Percentiles rank a stretch among this genome's conserved stretches.
These are phyloP conservation scores for Penicillium digitatum DNA, from an alignment of 2,329 filamentous ascomycete genomes.

Conservation along the genomic window DNA sequence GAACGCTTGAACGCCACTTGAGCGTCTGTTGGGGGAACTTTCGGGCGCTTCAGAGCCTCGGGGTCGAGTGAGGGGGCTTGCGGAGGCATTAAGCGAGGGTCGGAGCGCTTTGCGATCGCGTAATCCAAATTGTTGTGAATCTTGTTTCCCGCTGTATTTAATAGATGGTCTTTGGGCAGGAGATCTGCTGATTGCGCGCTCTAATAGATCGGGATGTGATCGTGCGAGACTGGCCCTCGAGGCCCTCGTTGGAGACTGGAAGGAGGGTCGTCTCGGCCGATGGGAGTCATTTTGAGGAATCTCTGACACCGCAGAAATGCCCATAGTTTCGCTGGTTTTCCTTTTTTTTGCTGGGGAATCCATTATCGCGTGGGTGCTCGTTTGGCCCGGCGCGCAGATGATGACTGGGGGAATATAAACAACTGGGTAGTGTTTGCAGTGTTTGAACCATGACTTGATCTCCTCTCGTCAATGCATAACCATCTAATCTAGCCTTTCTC, in stretches of 20 bases:
- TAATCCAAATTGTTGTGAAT: slow-evolving; percentile 28
- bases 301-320: slow-evolving; percentile 42
- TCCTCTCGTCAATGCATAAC: slow-evolving; percentile 1
- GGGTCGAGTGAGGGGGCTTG: slow-evolving; percentile 24
- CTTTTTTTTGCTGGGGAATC: slow-evolving; percentile 61
- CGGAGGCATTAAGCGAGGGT: slow-evolving; percentile 31
- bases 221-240: slow-evolving; percentile 62
- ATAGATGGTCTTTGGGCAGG: slow-evolving; percentile 30
- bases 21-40: slow-evolving; percentile 26
- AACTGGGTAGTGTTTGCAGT: slow-evolving; percentile 35
- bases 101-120: slow-evolving; percentile 38
- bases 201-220: slow-evolving; percentile 57
- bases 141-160: slow-evolving; percentile 15
- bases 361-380: slow-evolving; percentile 14
- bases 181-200: slow-evolving; percentile 43
- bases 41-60: slow-evolving; percentile 13
- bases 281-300: slow-evolving; percentile 23
- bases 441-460: slow-evolving; percentile 33
- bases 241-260: slow-evolving; percentile 63
- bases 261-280: slow-evolving; percentile 51
- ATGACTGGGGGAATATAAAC: slow-evolving; percentile 15
- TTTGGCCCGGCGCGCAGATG: slow-evolving; percentile 35
- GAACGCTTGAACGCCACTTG: slow-evolving; percentile 35
- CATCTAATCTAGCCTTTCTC: neutral
- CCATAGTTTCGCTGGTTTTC: slow-evolving; percentile 57